Conservation (phyloP, 768 basidiomycete genomes). For the Lanmaoa pseudosensibilis region DNA sequence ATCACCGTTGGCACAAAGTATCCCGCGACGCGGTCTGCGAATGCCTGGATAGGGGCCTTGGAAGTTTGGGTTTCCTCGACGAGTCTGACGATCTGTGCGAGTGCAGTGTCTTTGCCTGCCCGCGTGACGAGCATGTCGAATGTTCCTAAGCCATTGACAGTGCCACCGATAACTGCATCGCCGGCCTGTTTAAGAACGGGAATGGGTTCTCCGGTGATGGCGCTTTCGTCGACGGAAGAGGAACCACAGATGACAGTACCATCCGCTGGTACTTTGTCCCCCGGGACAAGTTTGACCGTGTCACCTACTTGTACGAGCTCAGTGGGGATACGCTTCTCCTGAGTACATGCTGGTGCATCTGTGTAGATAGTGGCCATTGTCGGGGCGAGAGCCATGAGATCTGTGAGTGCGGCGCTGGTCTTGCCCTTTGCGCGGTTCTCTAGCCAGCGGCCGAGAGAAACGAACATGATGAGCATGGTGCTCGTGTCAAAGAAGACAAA, state of each 20-base stretch:
- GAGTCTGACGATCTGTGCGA: slow-evolving; percentile 93
- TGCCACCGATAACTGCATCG: slow-evolving; percentile 91
- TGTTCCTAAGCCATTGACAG: slow-evolving; percentile 95
- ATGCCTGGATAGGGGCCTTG: slow-evolving; percentile 97
- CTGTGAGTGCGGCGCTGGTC: slow-evolving; percentile 94
- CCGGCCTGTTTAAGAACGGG: slow-evolving; percentile 84
- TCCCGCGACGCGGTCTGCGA: slow-evolving; percentile 92
- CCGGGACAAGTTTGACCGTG: slow-evolving; percentile 89
- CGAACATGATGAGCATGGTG: slow-evolving; percentile 97
- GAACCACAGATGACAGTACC: slow-evolving; percentile 85
- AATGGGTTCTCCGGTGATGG: slow-evolving; percentile 92
- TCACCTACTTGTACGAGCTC: slow-evolving; percentile 96
- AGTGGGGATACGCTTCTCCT: slow-evolving; percentile 89
- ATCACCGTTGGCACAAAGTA: slow-evolving; percentile 94
- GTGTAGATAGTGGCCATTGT: slow-evolving; percentile 96
- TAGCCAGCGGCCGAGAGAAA: slow-evolving; percentile 91
- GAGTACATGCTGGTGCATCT: slow-evolving; percentile 73
- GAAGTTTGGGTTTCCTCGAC: slow-evolving; percentile 98
- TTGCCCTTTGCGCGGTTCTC: slow-evolving; percentile 98
- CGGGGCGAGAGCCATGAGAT: slow-evolving; percentile 93
- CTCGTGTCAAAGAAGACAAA: slow-evolving; percentile 97
- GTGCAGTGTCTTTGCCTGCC: slow-evolving; percentile 93
- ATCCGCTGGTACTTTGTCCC: slow-evolving; percentile 95
- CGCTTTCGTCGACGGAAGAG: slow-evolving; percentile 92
- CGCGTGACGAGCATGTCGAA: slow-evolving; percentile 96